Evolutionary conservation across 352 stramenopile genomes (phyloP).

Genomic region (Aphanomyces stellatus): DNA sequence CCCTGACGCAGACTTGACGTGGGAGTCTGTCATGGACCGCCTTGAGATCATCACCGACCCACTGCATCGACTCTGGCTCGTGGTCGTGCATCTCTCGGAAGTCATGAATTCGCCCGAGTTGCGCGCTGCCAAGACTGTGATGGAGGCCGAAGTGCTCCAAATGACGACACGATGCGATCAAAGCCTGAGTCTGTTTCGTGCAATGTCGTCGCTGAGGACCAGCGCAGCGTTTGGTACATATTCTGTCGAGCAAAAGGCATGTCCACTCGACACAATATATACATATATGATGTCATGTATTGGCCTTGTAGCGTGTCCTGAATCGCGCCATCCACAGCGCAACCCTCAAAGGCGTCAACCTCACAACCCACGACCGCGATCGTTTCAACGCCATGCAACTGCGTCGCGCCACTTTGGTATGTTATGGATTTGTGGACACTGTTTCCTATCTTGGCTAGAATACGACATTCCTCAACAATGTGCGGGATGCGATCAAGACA

Average conservation of each 20-base stretch:
- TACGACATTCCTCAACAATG: slow-evolving; percentile 95
- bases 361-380: slow-evolving; percentile 86
- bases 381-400: slow-evolving; percentile 96
- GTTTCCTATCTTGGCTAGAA: slow-evolving; percentile 29
- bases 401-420: slow-evolving; percentile 83
- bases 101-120: slow-evolving; percentile 94
- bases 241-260: not conserved
- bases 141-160: slow-evolving; percentile 91
- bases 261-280: not conserved
- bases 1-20: slow-evolving; percentile 38
- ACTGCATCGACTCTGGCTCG: slow-evolving; percentile 89
- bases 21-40: slow-evolving; percentile 83
- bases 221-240: not conserved
- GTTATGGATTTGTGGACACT: too few species aligned
- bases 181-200: slow-evolving; percentile 31
- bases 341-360: slow-evolving; percentile 88
- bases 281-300: not conserved
- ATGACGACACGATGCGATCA: slow-evolving; percentile 90
- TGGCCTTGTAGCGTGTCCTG: slow-evolving; percentile 61
- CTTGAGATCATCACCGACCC: slow-evolving; percentile 89
- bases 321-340: slow-evolving; percentile 83
- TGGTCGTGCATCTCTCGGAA: slow-evolving; percentile 94
- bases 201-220: not conserved
- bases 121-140: slow-evolving; percentile 85
- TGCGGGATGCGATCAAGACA: slow-evolving; percentile 95